Conservation (phyloP, 768 basidiomycete species). For the Amyloporia xantha region DNA sequence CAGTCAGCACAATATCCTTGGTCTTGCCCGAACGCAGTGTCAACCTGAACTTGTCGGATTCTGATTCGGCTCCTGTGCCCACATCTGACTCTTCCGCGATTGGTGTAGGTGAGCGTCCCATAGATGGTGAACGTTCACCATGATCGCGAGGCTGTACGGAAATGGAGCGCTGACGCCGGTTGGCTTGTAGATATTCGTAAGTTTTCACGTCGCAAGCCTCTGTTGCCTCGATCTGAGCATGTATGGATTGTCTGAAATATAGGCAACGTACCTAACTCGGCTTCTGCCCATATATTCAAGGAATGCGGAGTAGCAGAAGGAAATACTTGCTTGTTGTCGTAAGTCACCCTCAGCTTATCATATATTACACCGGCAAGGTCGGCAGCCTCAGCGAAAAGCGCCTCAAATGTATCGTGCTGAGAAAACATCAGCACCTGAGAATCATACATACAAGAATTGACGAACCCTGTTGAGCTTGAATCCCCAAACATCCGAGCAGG, state of each 20-base stretch:
- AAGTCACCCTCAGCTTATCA: slow-evolving; percentile 52
- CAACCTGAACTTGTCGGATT: slow-evolving; percentile 48
- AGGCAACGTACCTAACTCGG: slow-evolving; percentile 45
- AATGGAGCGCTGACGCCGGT: slow-evolving; percentile 21
- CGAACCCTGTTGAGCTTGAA: slow-evolving; percentile 57
- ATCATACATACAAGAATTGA: not conserved
- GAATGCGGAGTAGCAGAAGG: slow-evolving; percentile 62
- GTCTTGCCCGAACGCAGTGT: slow-evolving; percentile 51
- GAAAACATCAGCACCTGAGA: not conserved
- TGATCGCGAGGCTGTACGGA: slow-evolving; percentile 18
- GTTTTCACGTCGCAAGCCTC: slow-evolving; percentile 63
- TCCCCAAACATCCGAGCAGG: slow-evolving; percentile 35
- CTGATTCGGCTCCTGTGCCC: slow-evolving; percentile 16
- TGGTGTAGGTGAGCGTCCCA: slow-evolving; percentile 9
- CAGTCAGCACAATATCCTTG: slow-evolving; percentile 56
- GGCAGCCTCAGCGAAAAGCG: slow-evolving; percentile 59
- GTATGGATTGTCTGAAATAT: not conserved
- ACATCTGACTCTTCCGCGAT: slow-evolving; percentile 20
- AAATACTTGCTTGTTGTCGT: slow-evolving; percentile 58
- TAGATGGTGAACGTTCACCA: slow-evolving; percentile 7
- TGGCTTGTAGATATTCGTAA: slow-evolving; percentile 54
- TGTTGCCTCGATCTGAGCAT: no score
- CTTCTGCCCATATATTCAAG: slow-evolving; percentile 62
- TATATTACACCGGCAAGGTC: slow-evolving; percentile 48
- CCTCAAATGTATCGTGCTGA: slow-evolving; percentile 60